phyloP scores from a whole-genome alignment of 495 filamentous ascomycete species.

The Recurvomyces mirabilis region DNA sequence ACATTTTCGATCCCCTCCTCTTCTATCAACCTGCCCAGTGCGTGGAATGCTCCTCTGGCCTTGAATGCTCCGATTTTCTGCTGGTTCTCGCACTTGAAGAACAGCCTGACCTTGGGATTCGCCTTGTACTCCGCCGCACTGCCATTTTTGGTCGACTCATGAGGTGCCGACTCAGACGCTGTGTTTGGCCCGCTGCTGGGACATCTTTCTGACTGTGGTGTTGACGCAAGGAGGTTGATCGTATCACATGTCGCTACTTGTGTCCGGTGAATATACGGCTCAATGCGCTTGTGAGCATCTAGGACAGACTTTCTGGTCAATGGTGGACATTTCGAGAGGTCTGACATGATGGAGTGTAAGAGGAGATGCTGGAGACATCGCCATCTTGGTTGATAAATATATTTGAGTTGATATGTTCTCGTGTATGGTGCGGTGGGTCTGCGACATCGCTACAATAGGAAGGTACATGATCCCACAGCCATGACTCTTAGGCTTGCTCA shows the following conservation, averaged over 20 bases:
- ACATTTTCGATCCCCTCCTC: constrained; percentile 40
- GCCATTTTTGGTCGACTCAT: constrained; percentile 47
- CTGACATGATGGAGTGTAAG: too few species aligned
- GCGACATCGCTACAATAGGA: too few species aligned
- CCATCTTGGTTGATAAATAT: too few species aligned
- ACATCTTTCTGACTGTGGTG: constrained; percentile 40
- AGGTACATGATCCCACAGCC: too few species aligned
- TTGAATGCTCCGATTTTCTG: constrained; percentile 93
- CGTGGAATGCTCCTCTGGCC: constrained; percentile 81
- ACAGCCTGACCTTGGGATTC: constrained; percentile 56
- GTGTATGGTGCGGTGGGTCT: too few species aligned
- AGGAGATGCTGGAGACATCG: too few species aligned
- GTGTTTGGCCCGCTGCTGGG: constrained; percentile 11
- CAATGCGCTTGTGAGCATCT: constrained; percentile 60
- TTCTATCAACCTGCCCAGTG: constrained; percentile 57
- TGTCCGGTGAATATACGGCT: constrained; percentile 67
- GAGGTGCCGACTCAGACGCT: constrained; percentile 19
- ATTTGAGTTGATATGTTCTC: too few species aligned
- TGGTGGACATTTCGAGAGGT: constrained; percentile 39
- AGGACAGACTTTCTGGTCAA: constrained; percentile 60
- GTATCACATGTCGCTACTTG: constrained; percentile 69
- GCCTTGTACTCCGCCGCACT: constrained; percentile 35
- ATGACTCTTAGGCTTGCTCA: too few species aligned
- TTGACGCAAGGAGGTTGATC: constrained; percentile 63
- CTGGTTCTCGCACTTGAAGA: constrained; percentile 95